phyloP scores from a whole-genome alignment of 2,329 filamentous ascomycete genomes.

The Elsinoe ampelina region DNA sequence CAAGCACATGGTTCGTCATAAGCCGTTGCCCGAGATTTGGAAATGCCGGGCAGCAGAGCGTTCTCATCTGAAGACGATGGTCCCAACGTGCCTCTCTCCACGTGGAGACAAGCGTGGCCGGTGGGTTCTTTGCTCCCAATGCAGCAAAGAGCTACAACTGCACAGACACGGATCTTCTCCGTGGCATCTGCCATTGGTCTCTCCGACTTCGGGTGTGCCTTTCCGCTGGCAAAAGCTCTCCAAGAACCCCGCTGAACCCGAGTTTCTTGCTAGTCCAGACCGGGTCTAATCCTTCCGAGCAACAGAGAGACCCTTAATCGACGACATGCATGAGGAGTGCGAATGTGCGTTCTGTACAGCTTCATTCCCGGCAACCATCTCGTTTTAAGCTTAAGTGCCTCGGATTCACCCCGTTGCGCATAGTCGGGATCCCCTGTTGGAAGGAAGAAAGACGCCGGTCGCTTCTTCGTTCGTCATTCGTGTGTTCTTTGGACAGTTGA shows the following conservation, averaged over 20 bases:
- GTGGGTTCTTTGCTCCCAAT: not conserved
- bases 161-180: not conserved
- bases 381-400: not conserved
- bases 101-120: constrained; percentile 8
- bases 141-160: not conserved
- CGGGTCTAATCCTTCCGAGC: not conserved
- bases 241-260: constrained; percentile 8
- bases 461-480: not conserved
- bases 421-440: not conserved
- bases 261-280: constrained; percentile 2
- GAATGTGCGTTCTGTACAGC: not conserved
- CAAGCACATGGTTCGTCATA: not conserved
- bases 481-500: not conserved
- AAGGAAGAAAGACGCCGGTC: not conserved
- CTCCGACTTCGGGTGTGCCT: not conserved
- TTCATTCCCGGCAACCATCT: not conserved
- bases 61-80: not conserved
- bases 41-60: not conserved
- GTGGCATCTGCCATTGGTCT: not conserved
- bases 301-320: not conserved
- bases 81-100: not conserved
- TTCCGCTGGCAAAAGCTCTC: not conserved
- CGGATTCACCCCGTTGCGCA: not conserved
- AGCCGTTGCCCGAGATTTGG: not conserved
- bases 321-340: not conserved